Percentiles rank a stretch among this genome's conserved stretches.
phyloP scores from a whole-genome alignment of 306 rosid species.

The Dicorynia guianensis region DNA sequence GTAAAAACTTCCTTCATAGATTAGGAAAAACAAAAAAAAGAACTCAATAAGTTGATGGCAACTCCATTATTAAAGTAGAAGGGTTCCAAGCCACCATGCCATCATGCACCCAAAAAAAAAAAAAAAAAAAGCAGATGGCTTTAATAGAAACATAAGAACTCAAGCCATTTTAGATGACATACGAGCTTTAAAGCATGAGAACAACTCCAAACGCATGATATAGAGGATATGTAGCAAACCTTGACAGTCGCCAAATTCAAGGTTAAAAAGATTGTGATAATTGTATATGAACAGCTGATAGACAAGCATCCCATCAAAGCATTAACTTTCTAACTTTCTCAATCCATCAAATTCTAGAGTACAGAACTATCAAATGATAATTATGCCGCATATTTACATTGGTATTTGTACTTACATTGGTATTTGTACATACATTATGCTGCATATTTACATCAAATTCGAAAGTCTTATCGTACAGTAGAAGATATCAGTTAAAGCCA shows the following conservation, averaged over 20 bases:
- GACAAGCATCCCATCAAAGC: not conserved
- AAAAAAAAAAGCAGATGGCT: constrained; percentile 10
- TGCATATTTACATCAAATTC: no score
- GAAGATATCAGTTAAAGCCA: no score
- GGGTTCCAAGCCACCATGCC: constrained; percentile 15
- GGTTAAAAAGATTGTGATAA: constrained; percentile 9
- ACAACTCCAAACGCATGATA: not conserved
- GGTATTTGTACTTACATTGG: no score
- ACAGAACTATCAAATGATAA: constrained; percentile 20
- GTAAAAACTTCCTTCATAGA: constrained; percentile 7
- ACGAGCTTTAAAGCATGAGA: constrained; percentile 10
- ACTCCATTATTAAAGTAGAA: not conserved
- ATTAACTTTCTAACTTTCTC: constrained; percentile 24
- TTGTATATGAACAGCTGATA: not conserved
- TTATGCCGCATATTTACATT: no score
- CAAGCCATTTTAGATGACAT: not conserved
- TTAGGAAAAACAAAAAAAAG: constrained; percentile 4
- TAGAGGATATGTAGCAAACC: not conserved
- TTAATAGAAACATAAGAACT: constrained; percentile 21
- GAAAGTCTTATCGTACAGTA: no score
- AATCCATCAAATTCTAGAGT: constrained; percentile 20
- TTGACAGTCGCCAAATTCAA: constrained; percentile 25
- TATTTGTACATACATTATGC: no score
- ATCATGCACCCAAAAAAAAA: no score
- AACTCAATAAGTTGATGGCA: not conserved